phyloP scores from a whole-genome alignment of 805 yeast genomes.

The Groenewaldozyma tartarivorans region DNA sequence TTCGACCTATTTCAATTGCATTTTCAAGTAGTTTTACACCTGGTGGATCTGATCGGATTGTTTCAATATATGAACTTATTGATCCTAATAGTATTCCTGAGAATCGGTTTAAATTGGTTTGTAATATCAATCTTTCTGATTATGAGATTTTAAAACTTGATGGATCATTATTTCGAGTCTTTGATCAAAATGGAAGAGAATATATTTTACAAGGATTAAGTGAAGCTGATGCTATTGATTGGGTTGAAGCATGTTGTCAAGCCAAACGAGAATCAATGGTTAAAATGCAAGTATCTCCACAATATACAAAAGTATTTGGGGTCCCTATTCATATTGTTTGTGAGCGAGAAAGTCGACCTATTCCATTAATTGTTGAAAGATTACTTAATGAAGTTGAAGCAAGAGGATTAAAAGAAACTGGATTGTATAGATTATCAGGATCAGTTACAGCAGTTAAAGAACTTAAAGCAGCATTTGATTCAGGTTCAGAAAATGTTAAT shows the following conservation, averaged over 20 bases:
- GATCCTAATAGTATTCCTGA: conserved; percentile 31
- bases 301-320: conserved; percentile 60
- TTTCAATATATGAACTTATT: conserved; percentile 52
- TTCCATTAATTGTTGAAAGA: conserved; percentile 59
- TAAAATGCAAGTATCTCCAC: conserved; percentile 11
- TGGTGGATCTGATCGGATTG: conserved; percentile 32
- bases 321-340: conserved; percentile 74
- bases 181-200: conserved; percentile 42
- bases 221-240: conserved; percentile 57
- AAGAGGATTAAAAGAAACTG: conserved; percentile 86
- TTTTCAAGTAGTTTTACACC: conserved; percentile 15
- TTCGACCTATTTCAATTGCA: conserved; percentile 33
- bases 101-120: conserved; percentile 40
- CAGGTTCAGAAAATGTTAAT: conserved; percentile 34
- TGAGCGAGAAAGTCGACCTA: conserved; percentile 49
- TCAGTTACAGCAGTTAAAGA: conserved; percentile 49
- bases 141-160: conserved; percentile 24
- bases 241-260: conserved; percentile 41
- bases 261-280: conserved; percentile 20
- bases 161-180: not conserved
- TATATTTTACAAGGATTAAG: conserved; percentile 56
- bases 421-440: conserved; percentile 71
- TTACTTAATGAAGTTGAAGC: conserved; percentile 68
- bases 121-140: conserved; percentile 37
- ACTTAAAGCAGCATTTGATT: conserved; percentile 45